Base-by-base conservation (phyloP, 1,139 yeast species). In the Diutina neorugosa region DNA sequence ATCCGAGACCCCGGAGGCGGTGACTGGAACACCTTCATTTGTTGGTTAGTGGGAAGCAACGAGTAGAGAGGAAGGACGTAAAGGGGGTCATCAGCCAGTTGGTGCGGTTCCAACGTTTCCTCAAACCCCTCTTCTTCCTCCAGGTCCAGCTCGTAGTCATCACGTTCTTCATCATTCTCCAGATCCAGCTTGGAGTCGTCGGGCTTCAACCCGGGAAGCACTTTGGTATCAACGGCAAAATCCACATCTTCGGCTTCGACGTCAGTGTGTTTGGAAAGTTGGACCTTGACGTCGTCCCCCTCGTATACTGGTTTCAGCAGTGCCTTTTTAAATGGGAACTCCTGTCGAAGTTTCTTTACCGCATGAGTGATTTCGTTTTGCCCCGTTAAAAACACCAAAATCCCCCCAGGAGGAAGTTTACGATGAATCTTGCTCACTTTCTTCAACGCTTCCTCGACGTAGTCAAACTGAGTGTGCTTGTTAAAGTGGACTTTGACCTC, bases 401-500 rank as follows among this genome's bases (percentile, higher is more conserved):
- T 93, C 1, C 96, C 97, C 46, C 99, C 99, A 2, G 91, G 91
- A 1, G 98, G 98, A 46, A 94, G 74, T 56, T 77, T 76, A 58
- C 78, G 80, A 63, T 94, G 99, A 54, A 94, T 91, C 63, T 93
- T 91, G 60, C 89, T 81, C 0, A 96, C 76, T 64, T 93, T 94
- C 57, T 79, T 80, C 62, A 82, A 87, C 0, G 96, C 94, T 63
- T 93, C 98, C 44, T 87, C 96, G 46, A 85, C 73, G 63, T 93
- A 94, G 57, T 91, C 84, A 58, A 71, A 80, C 1, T 81, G 75
- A 0, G 99, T 94, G 43, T 81, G 79, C 57, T 86, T 80, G 67
- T 84, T 89, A 70, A 94, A 94, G 67, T 94, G 99, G 19, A 86
- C 77, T 16, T 96, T 82, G 0, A 94, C 98, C 0, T 98, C 97